Evolutionary conservation across 75 land plant genomes (phyloP), one percentile per base, ranked within the genome.

Genomic region (Picea glauca): DNA sequence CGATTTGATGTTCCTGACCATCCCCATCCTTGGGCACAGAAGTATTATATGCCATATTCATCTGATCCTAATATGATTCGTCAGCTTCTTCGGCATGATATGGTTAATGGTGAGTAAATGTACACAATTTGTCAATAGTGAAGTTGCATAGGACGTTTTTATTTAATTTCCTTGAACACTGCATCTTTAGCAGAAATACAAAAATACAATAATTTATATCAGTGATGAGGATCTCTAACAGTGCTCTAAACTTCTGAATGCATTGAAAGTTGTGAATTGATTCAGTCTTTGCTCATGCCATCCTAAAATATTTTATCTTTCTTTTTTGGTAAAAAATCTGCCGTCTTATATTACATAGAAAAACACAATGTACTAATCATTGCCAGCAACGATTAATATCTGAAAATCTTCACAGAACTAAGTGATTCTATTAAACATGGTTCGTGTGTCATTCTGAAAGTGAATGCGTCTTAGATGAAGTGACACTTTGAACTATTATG

Each of bases 1-100:
- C 83, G 97, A 46, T 96, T 84, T 77, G 58, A 57, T 40, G 83
- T 92, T 9, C 93, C 98, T 54, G 61, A 58, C 70, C 83, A 90
- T 78, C 99, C 99, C 62, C 99, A 94, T 83, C 91, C 84, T 12
- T 96, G 96, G 96, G 92, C 93, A 23, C 97, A 94, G 73, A 96
- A 94, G 60, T 96, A 90, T 81, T 92, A 94, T 81, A 81, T 85
- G 12, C 99, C 99, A 18, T 96, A 96, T 82, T 85, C 88, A 23
- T 78, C 78, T 31, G 89, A 94, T 81, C 82, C 93, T 61, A 58
- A 84, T 80, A 85, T 84, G 60, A 82, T 96, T 64, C 79, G 86
- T 60, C 78, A 83, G 54, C 59, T 96, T 17, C 78, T 96, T 62
- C 61, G 46, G 13, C 35, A 43, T 26, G 99, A 96, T 79, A 78